These are phyloP conservation scores for Lichtheimia corymbifera DNA, from an alignment of 371 early-diverging fungal species.

Conservation along the genomic window DNA sequence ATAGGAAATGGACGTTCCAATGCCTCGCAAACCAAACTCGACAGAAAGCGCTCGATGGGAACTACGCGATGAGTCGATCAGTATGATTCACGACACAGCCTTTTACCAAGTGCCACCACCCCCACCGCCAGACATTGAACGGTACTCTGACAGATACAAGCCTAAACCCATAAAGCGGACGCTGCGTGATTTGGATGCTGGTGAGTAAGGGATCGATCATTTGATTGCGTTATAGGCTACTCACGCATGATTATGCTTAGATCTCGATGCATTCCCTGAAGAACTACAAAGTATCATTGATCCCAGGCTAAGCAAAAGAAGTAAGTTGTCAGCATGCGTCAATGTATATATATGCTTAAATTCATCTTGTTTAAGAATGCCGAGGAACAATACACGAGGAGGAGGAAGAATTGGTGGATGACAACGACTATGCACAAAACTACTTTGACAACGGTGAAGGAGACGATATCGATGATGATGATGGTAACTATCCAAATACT, in stretches of 20 bases:
- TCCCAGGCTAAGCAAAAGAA: constrained; percentile 40
- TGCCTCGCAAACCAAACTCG: constrained; percentile 43
- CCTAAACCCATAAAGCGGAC: constrained; percentile 18
- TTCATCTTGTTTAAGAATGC: constrained; percentile 9
- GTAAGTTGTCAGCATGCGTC: constrained; percentile 18
- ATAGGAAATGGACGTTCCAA: constrained; percentile 47
- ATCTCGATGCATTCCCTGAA: constrained; percentile 52
- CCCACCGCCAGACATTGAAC: constrained; percentile 46
- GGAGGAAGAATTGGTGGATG: constrained; percentile 55
- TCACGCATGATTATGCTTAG: constrained; percentile 20
- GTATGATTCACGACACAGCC: constrained; percentile 35
- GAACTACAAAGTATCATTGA: constrained; percentile 48
- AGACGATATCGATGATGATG: constrained; percentile 51
- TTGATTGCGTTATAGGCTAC: not conserved
- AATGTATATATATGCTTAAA: not conserved
- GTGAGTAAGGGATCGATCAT: constrained; percentile 17
- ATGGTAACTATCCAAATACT: constrained; percentile 25
- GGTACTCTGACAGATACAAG: constrained; percentile 53
- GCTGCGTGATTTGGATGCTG: constrained; percentile 44
- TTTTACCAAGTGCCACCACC: constrained; percentile 36
- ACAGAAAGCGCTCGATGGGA: constrained; percentile 36
- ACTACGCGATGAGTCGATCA: constrained; percentile 30
- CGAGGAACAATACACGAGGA: constrained; percentile 36
- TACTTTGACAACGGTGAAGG: constrained; percentile 61
- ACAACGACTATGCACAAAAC: constrained; percentile 53